These are phyloP conservation scores for Akanthomyces dipterigenus DNA, from an alignment of 2,329 filamentous ascomycete genomes.

Conservation along the genomic window DNA sequence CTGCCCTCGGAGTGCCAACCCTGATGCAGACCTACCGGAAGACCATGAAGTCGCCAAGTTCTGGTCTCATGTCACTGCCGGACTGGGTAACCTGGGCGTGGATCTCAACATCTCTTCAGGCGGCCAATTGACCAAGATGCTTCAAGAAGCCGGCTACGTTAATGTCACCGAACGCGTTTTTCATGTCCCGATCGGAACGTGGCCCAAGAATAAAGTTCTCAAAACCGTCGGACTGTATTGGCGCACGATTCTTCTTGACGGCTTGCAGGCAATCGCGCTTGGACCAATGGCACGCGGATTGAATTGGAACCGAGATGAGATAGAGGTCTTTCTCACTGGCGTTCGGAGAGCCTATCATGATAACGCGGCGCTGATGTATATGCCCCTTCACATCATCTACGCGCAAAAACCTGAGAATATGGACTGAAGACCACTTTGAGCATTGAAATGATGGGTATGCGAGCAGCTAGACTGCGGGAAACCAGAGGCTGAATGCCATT, in stretches of 20 bases:
- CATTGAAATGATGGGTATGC: background rate
- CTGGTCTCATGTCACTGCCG: constrained; percentile 39
- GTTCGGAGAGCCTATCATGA: constrained; percentile 43
- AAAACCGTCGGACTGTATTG: constrained; percentile 47
- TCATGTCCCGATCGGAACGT: constrained; percentile 47
- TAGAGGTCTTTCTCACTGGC: constrained; percentile 41
- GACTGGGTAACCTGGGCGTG: constrained; percentile 38
- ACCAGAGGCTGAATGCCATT: background rate
- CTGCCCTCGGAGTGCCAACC: constrained; percentile 37
- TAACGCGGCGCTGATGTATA: constrained; percentile 40
- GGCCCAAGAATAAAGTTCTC: constrained; percentile 44
- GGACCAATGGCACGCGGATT: constrained; percentile 45
- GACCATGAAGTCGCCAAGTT: constrained; percentile 39
- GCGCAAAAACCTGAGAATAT: constrained; percentile 41
- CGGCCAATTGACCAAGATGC: constrained; percentile 34
- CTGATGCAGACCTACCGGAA: constrained; percentile 29
- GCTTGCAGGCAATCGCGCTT: constrained; percentile 44
- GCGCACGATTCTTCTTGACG: constrained; percentile 43
- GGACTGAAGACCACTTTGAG: background rate
- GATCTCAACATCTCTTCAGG: constrained; percentile 38
- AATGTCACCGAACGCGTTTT: constrained; percentile 45
- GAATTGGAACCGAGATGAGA: constrained; percentile 40
- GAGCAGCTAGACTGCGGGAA: background rate
- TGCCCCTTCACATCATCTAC: constrained; percentile 50
- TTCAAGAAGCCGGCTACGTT: constrained; percentile 44